A percentile compares a stretch with the other conserved stretches of the same genome.
phyloP scores from a whole-genome alignment of 352 stramenopile species.

The Phytopythium litorale region DNA sequence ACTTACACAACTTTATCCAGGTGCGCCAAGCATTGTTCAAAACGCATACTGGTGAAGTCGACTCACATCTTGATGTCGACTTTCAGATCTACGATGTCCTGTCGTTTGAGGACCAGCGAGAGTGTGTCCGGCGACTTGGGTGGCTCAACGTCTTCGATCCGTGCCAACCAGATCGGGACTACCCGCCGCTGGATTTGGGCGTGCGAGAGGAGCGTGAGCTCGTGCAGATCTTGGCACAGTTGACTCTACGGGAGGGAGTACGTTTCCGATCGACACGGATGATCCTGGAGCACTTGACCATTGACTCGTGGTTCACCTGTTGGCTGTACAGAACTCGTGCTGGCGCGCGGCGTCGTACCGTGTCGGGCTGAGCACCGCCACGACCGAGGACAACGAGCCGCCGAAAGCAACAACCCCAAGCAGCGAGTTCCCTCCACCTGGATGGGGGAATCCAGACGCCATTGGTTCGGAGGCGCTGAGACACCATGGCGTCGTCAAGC shows the following conservation, averaged over 20 bases:
- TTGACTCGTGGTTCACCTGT: neutral
- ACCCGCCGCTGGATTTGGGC: slow-evolving; percentile 62
- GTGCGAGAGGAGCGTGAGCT: slow-evolving; percentile 73
- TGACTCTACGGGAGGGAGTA: slow-evolving; percentile 68
- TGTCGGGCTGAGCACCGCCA: slow-evolving; percentile 3
- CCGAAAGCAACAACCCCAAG: neutral
- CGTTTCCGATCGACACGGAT: neutral
- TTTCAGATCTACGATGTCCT: slow-evolving; percentile 48
- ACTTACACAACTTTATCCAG: slow-evolving; percentile 71
- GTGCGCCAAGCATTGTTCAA: slow-evolving; percentile 14
- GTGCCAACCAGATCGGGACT: slow-evolving; percentile 67
- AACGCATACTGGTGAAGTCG: neutral
- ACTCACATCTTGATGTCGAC: neutral
- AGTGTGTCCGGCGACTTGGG: slow-evolving; percentile 59
- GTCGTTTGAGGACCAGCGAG: slow-evolving; percentile 44
- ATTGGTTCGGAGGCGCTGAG: slow-evolving; percentile 57
- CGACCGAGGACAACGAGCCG: neutral
- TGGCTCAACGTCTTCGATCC: slow-evolving; percentile 88
- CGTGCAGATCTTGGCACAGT: slow-evolving; percentile 69
- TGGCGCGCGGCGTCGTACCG: slow-evolving; percentile 32
- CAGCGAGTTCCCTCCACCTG: slow-evolving; percentile 26
- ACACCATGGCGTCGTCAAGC: slow-evolving; percentile 47
- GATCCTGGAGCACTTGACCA: too few species aligned
- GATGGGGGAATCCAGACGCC: slow-evolving; percentile 45
- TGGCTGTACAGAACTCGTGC: slow-evolving; percentile 3